Base-by-base conservation (phyloP, 139 green algal genomes). In the Microglena sp. region DNA sequence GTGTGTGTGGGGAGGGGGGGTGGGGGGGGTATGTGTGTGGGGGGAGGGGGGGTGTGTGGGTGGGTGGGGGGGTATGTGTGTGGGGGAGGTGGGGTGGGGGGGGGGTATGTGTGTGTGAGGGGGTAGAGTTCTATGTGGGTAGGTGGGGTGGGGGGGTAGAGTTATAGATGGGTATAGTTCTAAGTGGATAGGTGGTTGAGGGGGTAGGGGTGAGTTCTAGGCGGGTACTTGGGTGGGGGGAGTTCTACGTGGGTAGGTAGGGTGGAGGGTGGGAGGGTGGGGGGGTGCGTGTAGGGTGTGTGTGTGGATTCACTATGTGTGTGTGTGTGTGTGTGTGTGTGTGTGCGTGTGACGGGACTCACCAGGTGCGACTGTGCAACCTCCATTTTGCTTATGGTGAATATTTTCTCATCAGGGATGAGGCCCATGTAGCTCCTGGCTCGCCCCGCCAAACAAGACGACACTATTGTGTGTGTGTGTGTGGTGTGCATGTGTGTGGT, bases 401-500 rank as follows among this genome's bases (percentile, higher is more conserved):
- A 55, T n/a, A 27, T 65, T 15, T 50, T 64, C 57, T 11, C 8
- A 8, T 45, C n/a, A n/a, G n/a, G n/a, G n/a, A n/a, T n/a, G n/a
- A n/a, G n/a, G n/a, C n/a, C n/a, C n/a, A n/a, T n/a, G n/a, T n/a
- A n/a, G n/a, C n/a, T n/a, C n/a, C n/a, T 5, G 6, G 21, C 40
- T 45, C 8, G 27, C 6, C 24, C 8, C 15, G 11, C 24, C 29
- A 64, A 46, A 64, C 22, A 15, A 45, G 8, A 45, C 24, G 8
- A 15, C 56, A 44, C 22, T 45, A 44, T 21, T 45, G 31, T 64
- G 8, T 11, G 24, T 15, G 31, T 40, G n/a, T n/a, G n/a, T n/a
- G 21, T 8, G 6, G 60, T 34, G 32, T 58, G 61, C 35, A 68
- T 32, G 44, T 58, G 44, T 45, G 44, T 58, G 5, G 11, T n/a